Evolutionary conservation across 2,329 filamentous ascomycete species (phyloP).

Genomic region (Incumbomyces lentus): DNA sequence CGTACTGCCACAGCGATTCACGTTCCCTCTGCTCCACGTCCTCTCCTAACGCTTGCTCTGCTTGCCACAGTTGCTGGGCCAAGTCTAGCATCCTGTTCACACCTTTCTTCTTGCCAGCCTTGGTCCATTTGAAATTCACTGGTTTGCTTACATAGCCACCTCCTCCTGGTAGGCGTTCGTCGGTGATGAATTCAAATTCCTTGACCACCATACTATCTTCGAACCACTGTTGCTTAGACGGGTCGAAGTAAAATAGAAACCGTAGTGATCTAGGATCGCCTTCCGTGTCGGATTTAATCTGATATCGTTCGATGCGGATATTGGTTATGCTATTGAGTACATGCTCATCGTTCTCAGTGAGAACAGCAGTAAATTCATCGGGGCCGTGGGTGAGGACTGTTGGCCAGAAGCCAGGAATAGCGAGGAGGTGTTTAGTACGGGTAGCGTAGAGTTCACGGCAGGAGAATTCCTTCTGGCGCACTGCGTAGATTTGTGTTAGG

Average conservation of each 20-base stretch:
- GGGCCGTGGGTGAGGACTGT: constrained; percentile 82
- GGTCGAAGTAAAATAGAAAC: constrained; percentile 63
- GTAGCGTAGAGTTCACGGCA: constrained; percentile 59
- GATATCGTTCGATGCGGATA: constrained; percentile 68
- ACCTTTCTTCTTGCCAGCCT: constrained; percentile 64
- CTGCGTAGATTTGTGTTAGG: constrained; percentile 6
- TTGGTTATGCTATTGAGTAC: constrained; percentile 60
- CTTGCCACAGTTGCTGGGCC: constrained; percentile 58
- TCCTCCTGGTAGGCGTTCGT: constrained; percentile 38
- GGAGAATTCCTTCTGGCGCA: constrained; percentile 16
- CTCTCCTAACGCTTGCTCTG: constrained; percentile 36
- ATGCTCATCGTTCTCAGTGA: constrained; percentile 51
- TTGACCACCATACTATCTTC: constrained; percentile 70
- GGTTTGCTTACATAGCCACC: constrained; percentile 77
- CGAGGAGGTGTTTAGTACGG: constrained; percentile 57
- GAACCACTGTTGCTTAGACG: constrained; percentile 67
- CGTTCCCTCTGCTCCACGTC: constrained; percentile 17
- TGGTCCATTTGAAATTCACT: constrained; percentile 79
- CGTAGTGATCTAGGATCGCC: constrained; percentile 73
- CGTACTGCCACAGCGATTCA: constrained; percentile 21
- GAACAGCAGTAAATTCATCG: constrained; percentile 74
- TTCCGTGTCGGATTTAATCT: constrained; percentile 49
- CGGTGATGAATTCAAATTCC: constrained; percentile 65
- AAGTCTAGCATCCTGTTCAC: constrained; percentile 51
- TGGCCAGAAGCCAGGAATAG: constrained; percentile 88